A percentile compares a stretch with the other conserved stretches of the same genome.
These are phyloP conservation scores for Aulographum hederae DNA, from an alignment of 2,329 filamentous ascomycete genomes.

Conservation along the genomic window DNA sequence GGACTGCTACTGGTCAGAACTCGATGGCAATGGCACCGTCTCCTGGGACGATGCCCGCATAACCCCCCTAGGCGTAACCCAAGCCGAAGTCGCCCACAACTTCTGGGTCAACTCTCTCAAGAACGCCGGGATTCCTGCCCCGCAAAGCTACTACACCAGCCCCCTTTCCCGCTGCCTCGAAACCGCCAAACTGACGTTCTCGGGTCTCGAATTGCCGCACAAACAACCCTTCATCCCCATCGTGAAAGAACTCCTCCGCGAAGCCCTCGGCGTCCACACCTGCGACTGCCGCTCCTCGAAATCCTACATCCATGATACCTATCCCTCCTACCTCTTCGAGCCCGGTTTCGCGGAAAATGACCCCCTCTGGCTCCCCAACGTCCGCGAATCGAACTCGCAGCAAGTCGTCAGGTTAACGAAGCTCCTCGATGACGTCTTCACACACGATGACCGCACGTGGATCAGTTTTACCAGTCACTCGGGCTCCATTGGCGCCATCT, in stretches of 20 bases:
- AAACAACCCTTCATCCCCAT: conserved; percentile 34
- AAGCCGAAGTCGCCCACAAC: conserved; percentile 37
- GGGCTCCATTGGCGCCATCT: conserved; percentile 35
- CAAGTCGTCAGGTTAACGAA: conserved; percentile 27
- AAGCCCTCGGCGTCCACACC: conserved; percentile 49
- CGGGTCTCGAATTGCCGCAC: conserved; percentile 31
- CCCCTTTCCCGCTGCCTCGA: conserved; percentile 44
- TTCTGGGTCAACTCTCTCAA: conserved; percentile 40
- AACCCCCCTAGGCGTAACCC: conserved; percentile 35
- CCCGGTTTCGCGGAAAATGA: conserved; percentile 41
- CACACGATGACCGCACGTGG: conserved; percentile 25
- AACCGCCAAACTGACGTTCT: conserved; percentile 45
- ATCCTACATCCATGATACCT: conserved; percentile 32
- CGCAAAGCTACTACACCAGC: conserved; percentile 45
- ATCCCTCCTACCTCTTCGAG: conserved; percentile 39
- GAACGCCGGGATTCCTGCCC: conserved; percentile 36
- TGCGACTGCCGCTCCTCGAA: conserved; percentile 44
- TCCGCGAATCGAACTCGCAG: conserved; percentile 30
- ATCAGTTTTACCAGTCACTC: conserved; percentile 40
- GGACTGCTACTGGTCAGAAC: conserved; percentile 52
- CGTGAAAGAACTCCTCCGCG: conserved; percentile 47
- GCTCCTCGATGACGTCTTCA: conserved; percentile 36
- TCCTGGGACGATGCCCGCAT: conserved; percentile 47
- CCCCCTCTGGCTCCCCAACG: conserved; percentile 29
- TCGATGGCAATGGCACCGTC: conserved; percentile 43